phyloP scores from a whole-genome alignment of 1,139 yeast genomes.

The Candida sanyaensis region DNA sequence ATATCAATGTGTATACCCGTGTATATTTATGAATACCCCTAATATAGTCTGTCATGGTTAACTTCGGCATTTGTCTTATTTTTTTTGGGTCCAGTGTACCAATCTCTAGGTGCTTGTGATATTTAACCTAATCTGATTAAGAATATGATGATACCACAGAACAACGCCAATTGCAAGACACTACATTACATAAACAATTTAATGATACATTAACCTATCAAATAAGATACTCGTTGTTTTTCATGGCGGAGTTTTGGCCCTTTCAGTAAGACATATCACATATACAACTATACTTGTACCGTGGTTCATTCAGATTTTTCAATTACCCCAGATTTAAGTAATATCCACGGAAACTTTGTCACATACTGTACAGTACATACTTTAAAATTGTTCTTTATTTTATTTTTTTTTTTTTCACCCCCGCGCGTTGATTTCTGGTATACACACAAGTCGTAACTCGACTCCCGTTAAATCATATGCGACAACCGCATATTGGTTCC shows the following conservation, averaged over 20 bases:
- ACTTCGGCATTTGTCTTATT: no score
- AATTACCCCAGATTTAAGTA: slow-evolving; percentile 2
- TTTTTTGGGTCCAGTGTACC: no score
- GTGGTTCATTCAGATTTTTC: neutral
- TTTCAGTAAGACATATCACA: no score
- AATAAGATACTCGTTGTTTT: no score
- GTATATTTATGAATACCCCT: no score
- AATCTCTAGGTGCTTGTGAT: slow-evolving; percentile 2
- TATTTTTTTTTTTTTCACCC: neutral
- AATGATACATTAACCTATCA: no score
- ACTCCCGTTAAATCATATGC: neutral
- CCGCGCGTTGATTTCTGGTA: neutral
- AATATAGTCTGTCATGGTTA: no score
- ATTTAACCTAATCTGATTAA: slow-evolving; percentile 1
- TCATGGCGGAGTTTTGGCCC: no score
- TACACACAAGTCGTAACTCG: neutral
- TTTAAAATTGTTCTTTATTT: neutral
- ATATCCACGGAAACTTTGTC: slow-evolving; percentile 3
- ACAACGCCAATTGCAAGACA: neutral
- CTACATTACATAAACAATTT: no score
- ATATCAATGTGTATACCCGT: no score
- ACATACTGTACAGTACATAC: no score
- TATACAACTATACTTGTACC: no score
- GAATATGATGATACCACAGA: neutral
- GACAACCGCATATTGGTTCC: neutral